phyloP scores from a whole-genome alignment of 1,284 basidiomycete genomes.

The Omphalotus olearius region DNA sequence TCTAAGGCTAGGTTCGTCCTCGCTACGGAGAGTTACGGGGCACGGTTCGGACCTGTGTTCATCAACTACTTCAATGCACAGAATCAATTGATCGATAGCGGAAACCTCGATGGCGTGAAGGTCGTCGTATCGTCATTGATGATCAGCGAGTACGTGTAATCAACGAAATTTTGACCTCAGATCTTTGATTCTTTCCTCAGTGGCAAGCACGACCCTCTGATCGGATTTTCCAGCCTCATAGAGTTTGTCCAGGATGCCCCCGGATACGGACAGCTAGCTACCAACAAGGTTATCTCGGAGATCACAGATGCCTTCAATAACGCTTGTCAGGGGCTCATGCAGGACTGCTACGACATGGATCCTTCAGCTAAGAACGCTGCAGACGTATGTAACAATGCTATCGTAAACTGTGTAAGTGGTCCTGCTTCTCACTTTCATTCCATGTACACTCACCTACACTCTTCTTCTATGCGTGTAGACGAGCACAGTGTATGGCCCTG shows the following conservation, averaged over 20 bases:
- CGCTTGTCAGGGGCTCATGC: slow-evolving; percentile 25
- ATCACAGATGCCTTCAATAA: slow-evolving; percentile 29
- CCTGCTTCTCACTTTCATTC: neutral
- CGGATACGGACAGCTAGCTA: slow-evolving; percentile 33
- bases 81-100: slow-evolving; percentile 32
- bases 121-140: slow-evolving; percentile 37
- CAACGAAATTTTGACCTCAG: neutral
- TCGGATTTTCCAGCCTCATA: slow-evolving; percentile 34
- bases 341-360: slow-evolving; percentile 18
- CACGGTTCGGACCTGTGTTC: slow-evolving; percentile 39
- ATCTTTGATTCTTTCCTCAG: slow-evolving; percentile 16
- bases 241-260: slow-evolving; percentile 33
- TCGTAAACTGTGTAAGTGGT: slow-evolving; percentile 16
- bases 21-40: slow-evolving; percentile 37
- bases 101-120: slow-evolving; percentile 25
- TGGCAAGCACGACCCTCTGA: slow-evolving; percentile 37
- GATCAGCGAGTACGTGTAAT: slow-evolving; percentile 33
- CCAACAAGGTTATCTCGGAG: slow-evolving; percentile 25
- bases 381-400: slow-evolving; percentile 11
- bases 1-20: slow-evolving; percentile 28
- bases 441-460: neutral
- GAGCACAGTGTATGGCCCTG: slow-evolving; percentile 28
- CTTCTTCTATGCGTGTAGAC: slow-evolving; percentile 8
- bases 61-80: slow-evolving; percentile 39
- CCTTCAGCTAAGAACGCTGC: neutral